Base-by-base conservation (phyloP, 2,329 filamentous ascomycete genomes). In the Emydomyces testavorans region DNA sequence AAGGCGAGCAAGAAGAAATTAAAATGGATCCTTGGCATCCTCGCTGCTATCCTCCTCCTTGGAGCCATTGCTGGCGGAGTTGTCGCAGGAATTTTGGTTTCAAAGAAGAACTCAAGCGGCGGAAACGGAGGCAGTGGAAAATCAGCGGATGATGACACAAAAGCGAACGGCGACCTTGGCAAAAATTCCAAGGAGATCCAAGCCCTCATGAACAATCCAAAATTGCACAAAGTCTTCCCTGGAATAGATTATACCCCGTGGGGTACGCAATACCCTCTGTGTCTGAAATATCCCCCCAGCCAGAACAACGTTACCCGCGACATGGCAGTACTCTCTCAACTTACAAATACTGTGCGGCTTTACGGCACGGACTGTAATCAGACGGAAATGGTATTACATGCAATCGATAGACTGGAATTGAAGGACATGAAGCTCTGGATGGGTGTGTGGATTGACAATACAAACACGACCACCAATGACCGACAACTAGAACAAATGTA, bases 281-380 rank as follows among this genome's bases (percentile, higher is more conserved):
- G 90, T 65, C 54, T 89, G 26, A 69, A 75, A 47, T 76, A 82
- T 56, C 85, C 85, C 0, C 84, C 90, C 0, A 89, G 82, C 28
- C 90, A 95, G 62, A 94, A 96, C 69, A 95, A 96, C 62, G 75
- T 96, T 55, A 96, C 92, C 0, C 80, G 86, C 46, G 90, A 96
- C 62, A 71, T 95, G 50, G 90, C 92, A 1, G 82, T 95, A 7
- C 78, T 96, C 44, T 88, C 85, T 10, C 88, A 94, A 63, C 73
- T 96, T 36, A 94, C 88, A 51, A 89, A 94, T 62, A 82, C 80
- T 2, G 77, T 96, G 40, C 82, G 90, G 6, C 73, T 95, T 1
- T 96, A 96, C 63, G 90, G 90, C 42, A 96, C 87, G 10, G 90
- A 96, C 68, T 96, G 90, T 74, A 95, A 95, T 66, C 90, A 96